Evolutionary conservation across 106 monocot species (phyloP).

Genomic region (Dioscorea alata): DNA sequence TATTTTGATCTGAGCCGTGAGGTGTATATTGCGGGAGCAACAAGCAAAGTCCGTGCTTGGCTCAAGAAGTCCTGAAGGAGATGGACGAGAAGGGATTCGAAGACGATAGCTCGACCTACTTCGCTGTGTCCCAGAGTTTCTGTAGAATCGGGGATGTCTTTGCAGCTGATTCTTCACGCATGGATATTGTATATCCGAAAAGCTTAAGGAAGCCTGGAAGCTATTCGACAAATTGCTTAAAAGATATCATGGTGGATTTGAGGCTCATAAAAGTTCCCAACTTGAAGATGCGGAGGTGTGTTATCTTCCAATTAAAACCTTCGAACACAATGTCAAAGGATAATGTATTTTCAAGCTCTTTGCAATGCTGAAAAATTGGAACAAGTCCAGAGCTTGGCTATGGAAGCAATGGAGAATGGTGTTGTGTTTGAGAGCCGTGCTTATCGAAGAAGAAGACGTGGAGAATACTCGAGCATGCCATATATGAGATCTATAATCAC

Average conservation of each 20-base stretch:
- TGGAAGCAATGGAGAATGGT: slow-evolving; percentile 9
- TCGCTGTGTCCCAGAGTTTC: slow-evolving; percentile 21
- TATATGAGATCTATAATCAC: too few species aligned
- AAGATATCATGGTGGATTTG: background rate
- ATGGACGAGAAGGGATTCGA: slow-evolving; percentile 29
- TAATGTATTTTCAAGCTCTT: slow-evolving; percentile 24
- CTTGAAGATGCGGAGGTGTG: slow-evolving; percentile 21
- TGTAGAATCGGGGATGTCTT: slow-evolving; percentile 19
- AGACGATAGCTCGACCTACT: slow-evolving; percentile 22
- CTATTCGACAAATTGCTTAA: slow-evolving; percentile 28
- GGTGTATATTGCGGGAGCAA: slow-evolving; percentile 2
- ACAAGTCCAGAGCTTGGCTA: slow-evolving; percentile 19
- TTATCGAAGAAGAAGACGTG: too few species aligned
- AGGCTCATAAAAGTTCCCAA: background rate
- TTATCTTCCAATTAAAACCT: slow-evolving; percentile 29
- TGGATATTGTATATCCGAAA: slow-evolving; percentile 22
- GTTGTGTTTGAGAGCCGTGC: slow-evolving; percentile 1
- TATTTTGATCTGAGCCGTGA: slow-evolving; percentile 7
- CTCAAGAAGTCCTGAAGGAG: slow-evolving; percentile 12
- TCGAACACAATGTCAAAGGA: too few species aligned
- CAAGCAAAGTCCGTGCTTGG: slow-evolving; percentile 12
- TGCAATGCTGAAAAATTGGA: slow-evolving; percentile 19
- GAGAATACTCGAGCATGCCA: too few species aligned
- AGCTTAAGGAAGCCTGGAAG: slow-evolving; percentile 33
- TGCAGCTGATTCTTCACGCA: slow-evolving; percentile 27